Base-by-base conservation (phyloP, 768 basidiomycete species). In the Trametes cubensis region DNA sequence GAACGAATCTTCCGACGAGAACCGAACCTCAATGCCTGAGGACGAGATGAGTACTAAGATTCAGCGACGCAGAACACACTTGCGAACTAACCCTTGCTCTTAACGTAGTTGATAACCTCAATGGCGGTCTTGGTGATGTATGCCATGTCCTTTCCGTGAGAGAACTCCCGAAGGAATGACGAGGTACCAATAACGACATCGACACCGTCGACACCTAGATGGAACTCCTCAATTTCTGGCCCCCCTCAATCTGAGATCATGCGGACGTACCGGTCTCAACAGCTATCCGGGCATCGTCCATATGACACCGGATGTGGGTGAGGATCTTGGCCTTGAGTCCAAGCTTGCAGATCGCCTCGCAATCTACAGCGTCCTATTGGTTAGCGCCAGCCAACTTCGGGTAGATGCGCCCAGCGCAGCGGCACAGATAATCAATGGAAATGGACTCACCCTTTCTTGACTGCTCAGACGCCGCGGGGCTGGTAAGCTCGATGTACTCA, bases 1-100 rank as follows among this genome's bases (percentile, higher is more conserved):
- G 93, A 99, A 99, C 20, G 95, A 97, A 75, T 99, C 97, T 76
- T 99, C 97, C 28, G 96, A 95, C 5, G 97, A 98, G 85, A 99
- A 99, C 62, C 97, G 94, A 74, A 99, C 94, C 80, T 99, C 97
- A 71, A 99, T 96, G 54, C 70, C 71, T 72, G 51, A 28, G 26
- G 23, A 3, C 0, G 18, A 0, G n/a, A 40, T 28, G 21, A 54
- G 55, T 21, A 39, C 13, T 8, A 10, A 28, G 6, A 20, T 7
- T 23, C 30, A 13, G 14, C 11, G n/a, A 23, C 3, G n/a, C 8
- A 40, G 20, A 20, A 59, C 26, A 20, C n/a, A 7, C 5, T 38
- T 7, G 13, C 17, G 23, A 6, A 61, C 71, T 34, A 14, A 63
- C 89, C 90, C 90, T 98, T 99, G 81, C 92, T 95, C 84, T 99